These are phyloP conservation scores for Mucor velutinosus DNA, from an alignment of 371 early-diverging fungal species.

Conservation along the genomic window DNA sequence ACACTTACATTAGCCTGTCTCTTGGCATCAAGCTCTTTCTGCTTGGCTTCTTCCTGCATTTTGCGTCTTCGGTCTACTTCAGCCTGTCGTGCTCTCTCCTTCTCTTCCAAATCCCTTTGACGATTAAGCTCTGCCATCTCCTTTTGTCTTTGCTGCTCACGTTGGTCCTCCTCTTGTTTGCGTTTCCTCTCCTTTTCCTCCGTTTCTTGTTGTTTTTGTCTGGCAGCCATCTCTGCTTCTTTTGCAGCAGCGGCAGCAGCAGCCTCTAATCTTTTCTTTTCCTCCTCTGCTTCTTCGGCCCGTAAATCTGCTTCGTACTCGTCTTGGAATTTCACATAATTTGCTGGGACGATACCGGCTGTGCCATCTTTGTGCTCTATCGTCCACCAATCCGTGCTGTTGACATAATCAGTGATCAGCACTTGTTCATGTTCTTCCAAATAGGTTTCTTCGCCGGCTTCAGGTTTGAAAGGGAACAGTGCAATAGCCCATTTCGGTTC, in stretches of 20 bases:
- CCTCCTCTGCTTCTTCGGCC: conserved; percentile 4
- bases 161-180: conserved; percentile 17
- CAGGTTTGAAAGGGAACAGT: conserved; percentile 75
- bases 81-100: conserved; percentile 23
- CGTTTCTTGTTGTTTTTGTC: conserved; percentile 20
- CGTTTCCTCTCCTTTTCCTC: conserved; percentile 7
- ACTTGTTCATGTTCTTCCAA: conserved; percentile 75
- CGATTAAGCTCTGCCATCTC: conserved; percentile 13
- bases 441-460: conserved; percentile 72
- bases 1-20: conserved; percentile 21
- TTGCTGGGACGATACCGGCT: conserved; percentile 59
- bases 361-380: conserved; percentile 38
- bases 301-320: conserved; percentile 24
- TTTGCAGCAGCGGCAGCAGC: conserved; percentile 10
- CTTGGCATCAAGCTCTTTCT: conserved; percentile 20
- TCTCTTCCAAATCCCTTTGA: conserved; percentile 16
- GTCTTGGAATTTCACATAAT: conserved; percentile 51
- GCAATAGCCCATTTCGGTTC: conserved; percentile 67
- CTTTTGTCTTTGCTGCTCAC: conserved; percentile 17
- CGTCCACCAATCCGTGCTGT: conserved; percentile 76
- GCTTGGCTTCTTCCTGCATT: conserved; percentile 32
- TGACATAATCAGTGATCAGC: conserved; percentile 67
- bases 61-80: conserved; percentile 32
- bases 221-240: conserved; percentile 20
- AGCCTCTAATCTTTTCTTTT: conserved; percentile 10